Evolutionary conservation across 192 early-diverging fungal species (phyloP).

Genomic region (Dispira simplex): DNA sequence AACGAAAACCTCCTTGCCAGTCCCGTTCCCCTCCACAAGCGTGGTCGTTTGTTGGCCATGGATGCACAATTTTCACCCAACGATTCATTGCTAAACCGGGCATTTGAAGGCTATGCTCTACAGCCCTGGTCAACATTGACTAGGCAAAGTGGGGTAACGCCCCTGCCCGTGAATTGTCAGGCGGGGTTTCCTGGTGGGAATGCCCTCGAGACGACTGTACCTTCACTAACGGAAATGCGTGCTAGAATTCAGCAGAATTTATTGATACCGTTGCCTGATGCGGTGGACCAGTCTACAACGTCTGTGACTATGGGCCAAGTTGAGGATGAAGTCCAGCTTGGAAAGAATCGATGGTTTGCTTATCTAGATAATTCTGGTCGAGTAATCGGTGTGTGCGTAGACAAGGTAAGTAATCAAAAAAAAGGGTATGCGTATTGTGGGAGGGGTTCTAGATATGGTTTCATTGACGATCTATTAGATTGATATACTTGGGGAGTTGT

Average conservation of each 20-base stretch:
- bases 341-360: background rate
- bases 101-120: background rate
- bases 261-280: background rate
- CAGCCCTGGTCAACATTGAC: background rate
- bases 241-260: background rate
- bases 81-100: background rate
- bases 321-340: background rate
- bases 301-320: no score
- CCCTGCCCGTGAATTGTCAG: background rate
- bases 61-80: background rate
- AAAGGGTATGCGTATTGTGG: background rate
- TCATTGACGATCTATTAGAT: no score
- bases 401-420: background rate
- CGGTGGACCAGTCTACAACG: background rate
- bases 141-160: background rate
- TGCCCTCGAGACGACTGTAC: background rate
- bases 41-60: background rate
- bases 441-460: no score
- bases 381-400: background rate
- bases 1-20: background rate
- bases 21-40: background rate
- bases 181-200: background rate
- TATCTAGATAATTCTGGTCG: background rate
- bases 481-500: no score
- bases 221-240: background rate